Percentiles rank a stretch among this genome's conserved stretches.
Evolutionary conservation across 495 filamentous ascomycete species (phyloP).

Genomic region (Xylona heveae): DNA sequence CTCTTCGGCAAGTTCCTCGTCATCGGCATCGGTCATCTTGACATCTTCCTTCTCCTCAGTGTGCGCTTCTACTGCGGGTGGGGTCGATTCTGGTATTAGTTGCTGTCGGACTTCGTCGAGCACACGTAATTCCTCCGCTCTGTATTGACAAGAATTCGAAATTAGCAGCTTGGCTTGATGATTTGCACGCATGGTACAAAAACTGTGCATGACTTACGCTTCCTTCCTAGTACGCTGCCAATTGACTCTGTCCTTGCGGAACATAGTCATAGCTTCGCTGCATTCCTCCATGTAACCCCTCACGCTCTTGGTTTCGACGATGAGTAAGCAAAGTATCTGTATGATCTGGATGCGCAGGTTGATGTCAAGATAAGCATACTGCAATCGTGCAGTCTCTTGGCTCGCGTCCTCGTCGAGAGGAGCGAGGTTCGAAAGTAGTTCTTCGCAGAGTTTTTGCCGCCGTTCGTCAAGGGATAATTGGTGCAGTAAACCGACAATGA

Average conservation of each 20-base stretch:
- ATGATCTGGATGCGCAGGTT: constrained; percentile 64
- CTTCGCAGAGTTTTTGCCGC: constrained; percentile 49
- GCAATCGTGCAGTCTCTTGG: constrained; percentile 42
- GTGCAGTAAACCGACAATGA: constrained; percentile 69
- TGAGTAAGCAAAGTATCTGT: constrained; percentile 72
- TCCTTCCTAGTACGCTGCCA: constrained; percentile 65
- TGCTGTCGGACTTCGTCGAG: constrained; percentile 79
- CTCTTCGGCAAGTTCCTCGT: constrained; percentile 36
- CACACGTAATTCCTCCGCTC: constrained; percentile 59
- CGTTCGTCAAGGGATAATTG: constrained; percentile 61
- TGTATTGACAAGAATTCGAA: constrained; percentile 15
- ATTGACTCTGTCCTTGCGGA: constrained; percentile 88
- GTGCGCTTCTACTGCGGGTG: constrained; percentile 38
- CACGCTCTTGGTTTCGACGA: constrained; percentile 65
- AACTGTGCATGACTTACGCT: constrained; percentile 35
- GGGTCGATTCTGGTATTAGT: constrained; percentile 51
- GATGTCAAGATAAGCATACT: constrained; percentile 56
- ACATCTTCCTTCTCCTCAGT: constrained; percentile 36
- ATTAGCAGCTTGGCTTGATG: too few species aligned
- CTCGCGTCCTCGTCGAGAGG: constrained; percentile 55
- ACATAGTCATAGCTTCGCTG: constrained; percentile 74
- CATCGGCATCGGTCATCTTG: constrained; percentile 33
- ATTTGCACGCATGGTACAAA: too few species aligned
- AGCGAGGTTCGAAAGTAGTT: constrained; percentile 55
- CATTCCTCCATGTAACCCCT: constrained; percentile 79